Percentiles rank a stretch among this genome's conserved stretches.
phyloP scores from a whole-genome alignment of 352 stramenopile genomes.

The Globisporangium takayamanum region DNA sequence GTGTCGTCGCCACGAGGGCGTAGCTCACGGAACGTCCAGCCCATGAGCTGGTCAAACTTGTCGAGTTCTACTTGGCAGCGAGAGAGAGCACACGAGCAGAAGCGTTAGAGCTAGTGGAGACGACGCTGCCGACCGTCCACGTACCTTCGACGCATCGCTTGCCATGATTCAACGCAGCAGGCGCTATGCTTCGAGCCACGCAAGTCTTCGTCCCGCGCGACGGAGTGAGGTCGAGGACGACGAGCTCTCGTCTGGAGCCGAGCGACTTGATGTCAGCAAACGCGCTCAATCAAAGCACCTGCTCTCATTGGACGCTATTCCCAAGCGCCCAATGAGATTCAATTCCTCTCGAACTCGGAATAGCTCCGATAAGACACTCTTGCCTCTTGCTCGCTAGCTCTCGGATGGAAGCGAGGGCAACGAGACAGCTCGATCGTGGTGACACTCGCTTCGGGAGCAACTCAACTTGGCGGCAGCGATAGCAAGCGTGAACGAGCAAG shows the following conservation, averaged over 20 bases:
- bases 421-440: too few species aligned
- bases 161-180: slow-evolving; percentile 15
- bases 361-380: too few species aligned
- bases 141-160: slow-evolving; percentile 21
- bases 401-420: too few species aligned
- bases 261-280: too few species aligned
- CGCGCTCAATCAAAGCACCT: too few species aligned
- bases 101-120: background rate
- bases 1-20: slow-evolving; percentile 1
- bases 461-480: background rate
- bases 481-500: background rate
- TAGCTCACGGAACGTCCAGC: slow-evolving; percentile 46
- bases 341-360: too few species aligned
- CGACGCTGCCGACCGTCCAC: background rate
- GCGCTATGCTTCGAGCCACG: background rate
- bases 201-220: slow-evolving; percentile 4
- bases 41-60: slow-evolving; percentile 52
- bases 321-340: too few species aligned
- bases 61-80: slow-evolving; percentile 30
- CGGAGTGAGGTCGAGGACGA: too few species aligned
- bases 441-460: too few species aligned
- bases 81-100: background rate
- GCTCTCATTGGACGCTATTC: too few species aligned
- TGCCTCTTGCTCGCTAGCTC: too few species aligned
- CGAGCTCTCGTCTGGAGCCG: too few species aligned